Percentiles rank a stretch among this genome's conserved stretches.
These are phyloP conservation scores for Apophysomyces ossiformis DNA, from an alignment of 371 early-diverging fungal genomes.

Conservation along the genomic window DNA sequence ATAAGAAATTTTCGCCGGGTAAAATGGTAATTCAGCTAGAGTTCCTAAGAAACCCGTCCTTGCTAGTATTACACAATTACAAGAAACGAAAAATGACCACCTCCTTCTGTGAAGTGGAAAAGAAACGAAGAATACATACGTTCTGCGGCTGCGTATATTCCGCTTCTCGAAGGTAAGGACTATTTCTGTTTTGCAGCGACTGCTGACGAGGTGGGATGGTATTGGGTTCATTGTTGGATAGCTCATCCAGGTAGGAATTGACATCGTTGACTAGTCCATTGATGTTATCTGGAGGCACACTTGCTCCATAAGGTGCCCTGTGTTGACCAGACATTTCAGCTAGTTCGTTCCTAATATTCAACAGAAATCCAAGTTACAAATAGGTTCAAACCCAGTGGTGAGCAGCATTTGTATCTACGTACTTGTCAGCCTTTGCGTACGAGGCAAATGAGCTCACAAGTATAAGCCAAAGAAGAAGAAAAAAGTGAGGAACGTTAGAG, in stretches of 20 bases:
- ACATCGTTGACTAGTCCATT: conserved; percentile 8
- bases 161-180: conserved; percentile 14
- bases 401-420: neutral
- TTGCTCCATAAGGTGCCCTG: conserved; percentile 17
- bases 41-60: neutral
- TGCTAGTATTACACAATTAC: neutral
- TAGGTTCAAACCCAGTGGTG: neutral
- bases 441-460: neutral
- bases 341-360: neutral
- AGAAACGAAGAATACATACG: conserved; percentile 10
- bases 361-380: neutral
- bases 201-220: conserved; percentile 23
- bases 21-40: neutral
- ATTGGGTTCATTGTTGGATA: conserved; percentile 11
- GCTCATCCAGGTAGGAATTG: conserved; percentile 19
- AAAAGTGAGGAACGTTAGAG: too few relatives aligned
- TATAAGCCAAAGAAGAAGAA: too few relatives aligned
- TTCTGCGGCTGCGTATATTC: conserved; percentile 4
- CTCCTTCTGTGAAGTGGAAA: neutral
- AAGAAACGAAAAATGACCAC: neutral
- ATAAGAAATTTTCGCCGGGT: neutral
- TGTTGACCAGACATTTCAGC: conserved; percentile 22
- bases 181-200: conserved; percentile 17
- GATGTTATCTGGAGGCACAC: conserved; percentile 12
- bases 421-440: conserved; percentile 2